phyloP scores from a whole-genome alignment of 2,329 filamentous ascomycete species.

The Verticillium nonalfalfae region DNA sequence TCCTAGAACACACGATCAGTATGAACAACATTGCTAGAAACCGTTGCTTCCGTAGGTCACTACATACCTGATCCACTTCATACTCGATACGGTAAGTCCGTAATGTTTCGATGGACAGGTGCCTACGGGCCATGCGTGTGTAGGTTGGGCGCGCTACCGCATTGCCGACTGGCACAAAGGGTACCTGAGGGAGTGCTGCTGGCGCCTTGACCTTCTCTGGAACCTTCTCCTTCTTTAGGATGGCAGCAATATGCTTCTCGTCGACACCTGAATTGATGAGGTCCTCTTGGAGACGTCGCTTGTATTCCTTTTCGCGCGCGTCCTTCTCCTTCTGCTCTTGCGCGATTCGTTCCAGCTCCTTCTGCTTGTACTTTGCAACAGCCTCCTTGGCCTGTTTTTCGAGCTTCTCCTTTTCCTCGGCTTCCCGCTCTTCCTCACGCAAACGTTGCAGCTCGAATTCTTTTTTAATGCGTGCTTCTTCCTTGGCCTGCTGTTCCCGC shows the following conservation, averaged over 20 bases:
- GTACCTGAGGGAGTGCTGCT: background rate
- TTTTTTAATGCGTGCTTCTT: constrained; percentile 44
- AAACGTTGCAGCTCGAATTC: constrained; percentile 44
- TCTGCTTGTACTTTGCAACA: constrained; percentile 44
- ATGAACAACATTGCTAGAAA: background rate
- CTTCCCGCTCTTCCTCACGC: constrained; percentile 35
- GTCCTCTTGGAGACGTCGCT: constrained; percentile 49
- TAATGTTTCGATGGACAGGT: constrained; percentile 58
- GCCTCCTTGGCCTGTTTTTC: constrained; percentile 43
- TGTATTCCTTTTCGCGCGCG: constrained; percentile 46
- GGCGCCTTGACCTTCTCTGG: constrained; percentile 16
- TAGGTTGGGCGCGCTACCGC: constrained; percentile 43
- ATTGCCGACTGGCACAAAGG: background rate
- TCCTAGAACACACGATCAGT: constrained; percentile 34
- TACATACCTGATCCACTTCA: constrained; percentile 48
- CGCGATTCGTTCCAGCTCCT: constrained; percentile 38
- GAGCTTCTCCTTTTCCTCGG: constrained; percentile 34
- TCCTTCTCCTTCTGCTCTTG: constrained; percentile 42
- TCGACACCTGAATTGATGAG: constrained; percentile 52
- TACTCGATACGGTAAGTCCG: constrained; percentile 49
- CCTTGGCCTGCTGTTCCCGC: constrained; percentile 38
- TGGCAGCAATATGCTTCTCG: constrained; percentile 51
- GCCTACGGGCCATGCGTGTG: constrained; percentile 55
- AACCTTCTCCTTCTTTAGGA: constrained; percentile 50
- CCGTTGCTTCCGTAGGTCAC: background rate